Evolutionary conservation across 306 rosid species (phyloP), one percentile per base, ranked within the genome.

Genomic region (Ormosia emarginata): DNA sequence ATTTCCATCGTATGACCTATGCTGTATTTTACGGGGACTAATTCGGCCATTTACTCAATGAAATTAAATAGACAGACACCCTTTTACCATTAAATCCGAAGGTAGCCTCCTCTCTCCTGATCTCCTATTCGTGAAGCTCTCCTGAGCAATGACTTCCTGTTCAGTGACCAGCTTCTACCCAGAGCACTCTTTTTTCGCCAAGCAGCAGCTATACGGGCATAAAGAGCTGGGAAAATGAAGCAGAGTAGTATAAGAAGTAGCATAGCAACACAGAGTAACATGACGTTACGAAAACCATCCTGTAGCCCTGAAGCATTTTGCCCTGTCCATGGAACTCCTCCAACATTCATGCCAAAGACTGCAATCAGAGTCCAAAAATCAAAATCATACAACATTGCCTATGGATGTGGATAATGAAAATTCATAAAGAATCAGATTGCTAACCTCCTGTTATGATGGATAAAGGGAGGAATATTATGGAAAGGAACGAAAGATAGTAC

Each of bases 301-400:
- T 87, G 88, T 57, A 87, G 75, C 33, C 57, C 85, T 0, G 96
- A 91, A 44, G 80, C 44, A 32, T 70, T 86, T 77, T 93, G 97
- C 41, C 85, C 94, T 2, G 98, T 95, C 99, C 99, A 95, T 36
- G 99, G 99, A 86, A 93, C 96, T 80, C 98, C 98, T 33, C 97
- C 97, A 7, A 95, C 99, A 77, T 93, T 95, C 99, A 95, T 95
- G 83, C 99, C 98, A 75, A 95, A 95, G 43, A 93, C 98, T 95
- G 96, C 80, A 64, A 59, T 30, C 56, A 72, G 11, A 71, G 64
- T 67, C 39, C 67, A 71, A 70, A 75, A 50, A 57, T 14, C 71
- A 78, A 71, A 69, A 74, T 24, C 72, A 78, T 11, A 36, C 64
- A 33, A 69, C 24, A 43, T 29, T 12, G 72, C 75, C 50, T 7